Base-by-base conservation (phyloP, 75 land plant species). In the Adiantum capillusveneris region DNA sequence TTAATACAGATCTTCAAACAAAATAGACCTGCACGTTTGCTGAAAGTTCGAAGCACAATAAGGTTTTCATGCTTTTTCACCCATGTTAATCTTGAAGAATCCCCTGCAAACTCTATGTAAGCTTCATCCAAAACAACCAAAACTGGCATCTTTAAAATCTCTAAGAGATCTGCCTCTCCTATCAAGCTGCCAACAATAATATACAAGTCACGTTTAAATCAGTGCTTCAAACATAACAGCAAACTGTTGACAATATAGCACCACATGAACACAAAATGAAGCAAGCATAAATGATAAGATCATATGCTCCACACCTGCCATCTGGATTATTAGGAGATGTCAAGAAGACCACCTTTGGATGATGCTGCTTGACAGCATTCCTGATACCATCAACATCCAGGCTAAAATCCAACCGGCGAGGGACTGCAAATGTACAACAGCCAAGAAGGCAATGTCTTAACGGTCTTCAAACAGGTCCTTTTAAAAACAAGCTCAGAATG, bases 21-120 rank as follows among this genome's bases (percentile, higher is more conserved):
- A n/a, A n/a, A n/a, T n/a, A n/a, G n/a, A 95, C 99, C 99, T 53
- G 99, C 97, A 75, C 92, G 77, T 74, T 95, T 90, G 77, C 99
- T 95, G 74, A 95, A 95, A 50, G 99, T 95, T 7, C 99, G 82
- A 27, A 95, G 85, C 25, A 95, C 90, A 73, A 95, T 86, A 39
- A 95, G 67, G 60, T 95, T 95, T 49, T 95, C 96, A 75, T 84
- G 64, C 55, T 87, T 71, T 62, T 91, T 86, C 51, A 95, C 99
- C 99, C 99, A 95, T 6, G 57, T 31, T 81, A 95, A 86, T 25
- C 74, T 75, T 56, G 99, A 95, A 46, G 84, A 73, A 48, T 82
- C 44, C 48, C 73, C 77, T 22, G 99, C 82, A 64, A 95, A 95
- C 63, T 95, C 99, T 48, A 90, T 80, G 39, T 95, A 95, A 12